A percentile compares a stretch with the other conserved stretches of the same genome.
phyloP scores from a whole-genome alignment of 2,329 filamentous ascomycete species.

The Elsinoe fawcettii region DNA sequence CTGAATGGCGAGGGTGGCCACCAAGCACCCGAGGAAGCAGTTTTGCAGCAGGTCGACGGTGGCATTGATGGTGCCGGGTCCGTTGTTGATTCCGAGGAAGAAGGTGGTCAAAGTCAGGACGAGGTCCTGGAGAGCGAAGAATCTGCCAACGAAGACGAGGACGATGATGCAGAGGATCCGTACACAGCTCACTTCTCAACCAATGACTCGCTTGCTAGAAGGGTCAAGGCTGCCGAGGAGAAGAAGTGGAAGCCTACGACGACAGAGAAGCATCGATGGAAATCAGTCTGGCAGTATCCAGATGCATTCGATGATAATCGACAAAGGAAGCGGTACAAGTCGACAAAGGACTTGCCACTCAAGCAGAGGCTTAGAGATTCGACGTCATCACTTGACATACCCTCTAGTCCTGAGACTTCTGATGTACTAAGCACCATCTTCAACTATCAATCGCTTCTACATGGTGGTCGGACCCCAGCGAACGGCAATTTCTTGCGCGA shows the following conservation, averaged over 20 bases:
- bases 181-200: constrained; percentile 78
- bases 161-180: constrained; percentile 48
- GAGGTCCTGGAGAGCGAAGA: constrained; percentile 44
- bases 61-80: constrained; percentile 32
- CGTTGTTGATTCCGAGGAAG: constrained; percentile 37
- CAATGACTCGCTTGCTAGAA: constrained; percentile 50
- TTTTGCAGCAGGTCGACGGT: not conserved
- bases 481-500: constrained; percentile 64
- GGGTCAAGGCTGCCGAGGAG: constrained; percentile 38
- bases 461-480: constrained; percentile 60
- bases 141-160: constrained; percentile 19
- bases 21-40: constrained; percentile 14
- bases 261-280: constrained; percentile 13
- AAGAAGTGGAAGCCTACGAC: constrained; percentile 41
- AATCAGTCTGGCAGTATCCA: constrained; percentile 19
- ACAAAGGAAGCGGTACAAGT: constrained; percentile 16
- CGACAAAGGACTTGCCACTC: constrained; percentile 45
- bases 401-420: constrained; percentile 56
- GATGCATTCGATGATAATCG: not conserved
- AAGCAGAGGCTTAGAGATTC: constrained; percentile 61
- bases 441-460: constrained; percentile 72
- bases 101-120: constrained; percentile 38
- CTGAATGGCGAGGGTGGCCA: constrained; percentile 20
- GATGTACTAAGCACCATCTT: constrained; percentile 66
- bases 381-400: constrained; percentile 46